phyloP scores from a whole-genome alignment of 2,329 filamentous ascomycete genomes.

The Ophiocordyceps australis region DNA sequence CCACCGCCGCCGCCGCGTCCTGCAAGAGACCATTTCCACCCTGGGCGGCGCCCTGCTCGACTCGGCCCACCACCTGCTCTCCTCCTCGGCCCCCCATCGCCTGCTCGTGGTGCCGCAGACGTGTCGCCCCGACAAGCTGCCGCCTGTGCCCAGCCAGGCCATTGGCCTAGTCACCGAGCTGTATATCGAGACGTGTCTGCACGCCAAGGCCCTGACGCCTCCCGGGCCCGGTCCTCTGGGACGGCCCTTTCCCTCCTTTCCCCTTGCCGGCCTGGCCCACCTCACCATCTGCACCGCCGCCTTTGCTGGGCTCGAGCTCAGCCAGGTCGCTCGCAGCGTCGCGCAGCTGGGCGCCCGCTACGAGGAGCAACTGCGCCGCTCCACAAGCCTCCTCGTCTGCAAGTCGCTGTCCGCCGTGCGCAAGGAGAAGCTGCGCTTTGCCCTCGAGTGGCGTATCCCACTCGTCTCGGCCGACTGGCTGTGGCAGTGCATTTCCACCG shows the following conservation, averaged over 20 bases:
- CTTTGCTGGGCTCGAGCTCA: slow-evolving; percentile 67
- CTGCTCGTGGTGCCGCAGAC: slow-evolving; percentile 37
- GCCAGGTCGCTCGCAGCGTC: slow-evolving; percentile 66
- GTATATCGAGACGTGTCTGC: slow-evolving; percentile 80
- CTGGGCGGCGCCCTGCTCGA: slow-evolving; percentile 25
- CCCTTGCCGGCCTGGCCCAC: slow-evolving; percentile 48
- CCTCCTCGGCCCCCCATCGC: slow-evolving; percentile 14
- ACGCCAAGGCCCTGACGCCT: slow-evolving; percentile 52
- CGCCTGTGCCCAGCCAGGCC: slow-evolving; percentile 14
- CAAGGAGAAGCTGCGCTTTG: slow-evolving; percentile 64
- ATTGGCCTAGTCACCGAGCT: slow-evolving; percentile 61
- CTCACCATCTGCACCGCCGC: slow-evolving; percentile 64
- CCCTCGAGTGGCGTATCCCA: slow-evolving; percentile 56
- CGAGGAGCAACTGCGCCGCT: slow-evolving; percentile 54
- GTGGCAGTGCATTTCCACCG: slow-evolving; percentile 56
- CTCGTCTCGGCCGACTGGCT: slow-evolving; percentile 75
- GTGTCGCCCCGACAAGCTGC: slow-evolving; percentile 26
- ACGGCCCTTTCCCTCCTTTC: slow-evolving; percentile 55
- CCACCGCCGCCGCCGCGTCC: slow-evolving; percentile 25
- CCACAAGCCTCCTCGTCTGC: slow-evolving; percentile 64
- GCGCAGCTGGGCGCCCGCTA: slow-evolving; percentile 65
- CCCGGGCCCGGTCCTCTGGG: slow-evolving; percentile 57
- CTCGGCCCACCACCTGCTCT: slow-evolving; percentile 21
- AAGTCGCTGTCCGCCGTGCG: slow-evolving; percentile 36
- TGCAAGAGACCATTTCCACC: slow-evolving; percentile 27